phyloP scores from a whole-genome alignment of 2,329 filamentous ascomycete species.

The Neonectria magnoliae region DNA sequence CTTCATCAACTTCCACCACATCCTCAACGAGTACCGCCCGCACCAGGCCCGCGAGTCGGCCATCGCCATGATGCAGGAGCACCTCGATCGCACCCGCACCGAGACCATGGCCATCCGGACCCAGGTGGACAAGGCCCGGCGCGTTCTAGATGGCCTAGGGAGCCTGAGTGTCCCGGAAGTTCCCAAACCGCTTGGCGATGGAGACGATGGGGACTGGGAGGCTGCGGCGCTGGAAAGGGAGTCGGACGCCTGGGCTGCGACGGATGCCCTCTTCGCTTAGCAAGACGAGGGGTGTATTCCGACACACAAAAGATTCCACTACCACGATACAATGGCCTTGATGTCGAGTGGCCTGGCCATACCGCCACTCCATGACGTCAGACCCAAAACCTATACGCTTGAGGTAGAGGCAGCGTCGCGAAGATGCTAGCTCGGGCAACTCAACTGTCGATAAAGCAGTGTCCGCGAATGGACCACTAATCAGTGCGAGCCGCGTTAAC shows the following conservation, averaged over 20 bases:
- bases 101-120: constrained; percentile 77
- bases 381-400: background rate
- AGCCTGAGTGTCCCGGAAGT: constrained; percentile 54
- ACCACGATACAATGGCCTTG: background rate
- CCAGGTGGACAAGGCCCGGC: constrained; percentile 77
- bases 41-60: constrained; percentile 91
- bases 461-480: background rate
- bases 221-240: constrained; percentile 39
- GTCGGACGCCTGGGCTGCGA: constrained; percentile 53
- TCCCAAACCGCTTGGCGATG: constrained; percentile 26
- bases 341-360: background rate
- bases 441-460: background rate
- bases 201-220: constrained; percentile 34
- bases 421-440: background rate
- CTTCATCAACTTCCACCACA: constrained; percentile 90
- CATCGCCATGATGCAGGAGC: constrained; percentile 87
- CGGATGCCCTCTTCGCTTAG: constrained; percentile 54
- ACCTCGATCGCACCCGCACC: constrained; percentile 75
- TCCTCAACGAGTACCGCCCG: constrained; percentile 93
- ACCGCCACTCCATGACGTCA: background rate
- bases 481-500: background rate
- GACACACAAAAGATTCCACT: background rate
- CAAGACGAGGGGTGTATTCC: background rate
- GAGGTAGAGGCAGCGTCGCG: no score
- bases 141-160: constrained; percentile 75